A percentile compares a stretch with the other conserved stretches of the same genome.
These are phyloP conservation scores for Dittrichia graveolens DNA, from an alignment of 129 eudicot genomes.

Conservation along the genomic window DNA sequence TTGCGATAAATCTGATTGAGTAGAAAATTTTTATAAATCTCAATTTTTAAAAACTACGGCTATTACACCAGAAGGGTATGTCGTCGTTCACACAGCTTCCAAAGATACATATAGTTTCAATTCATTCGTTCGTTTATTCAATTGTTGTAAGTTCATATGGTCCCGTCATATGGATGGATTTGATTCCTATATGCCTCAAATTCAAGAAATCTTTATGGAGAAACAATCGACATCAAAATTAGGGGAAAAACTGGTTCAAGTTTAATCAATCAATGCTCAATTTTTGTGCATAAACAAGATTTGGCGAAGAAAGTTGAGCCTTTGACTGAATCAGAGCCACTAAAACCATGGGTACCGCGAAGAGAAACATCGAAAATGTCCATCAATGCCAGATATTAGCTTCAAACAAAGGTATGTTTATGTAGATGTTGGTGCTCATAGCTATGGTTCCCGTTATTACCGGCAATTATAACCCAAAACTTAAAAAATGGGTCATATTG, in stretches of 20 bases:
- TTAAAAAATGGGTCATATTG: too few species aligned
- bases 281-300: constrained; percentile 61
- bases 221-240: constrained; percentile 37
- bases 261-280: constrained; percentile 38
- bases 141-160: constrained; percentile 57
- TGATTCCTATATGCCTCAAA: constrained; percentile 32
- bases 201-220: constrained; percentile 69
- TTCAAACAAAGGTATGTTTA: constrained; percentile 73
- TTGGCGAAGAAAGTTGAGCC: constrained; percentile 67
- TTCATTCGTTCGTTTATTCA: constrained; percentile 73
- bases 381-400: constrained; percentile 76
- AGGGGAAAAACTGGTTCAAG: constrained; percentile 10
- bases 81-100: constrained; percentile 65
- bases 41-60: too few species aligned
- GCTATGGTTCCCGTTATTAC: constrained; percentile 95
- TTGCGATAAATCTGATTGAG: too few species aligned
- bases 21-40: too few species aligned
- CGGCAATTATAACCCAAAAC: too few species aligned
- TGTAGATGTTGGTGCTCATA: constrained; percentile 89
- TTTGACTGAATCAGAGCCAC: constrained; percentile 68
- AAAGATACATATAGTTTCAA: constrained; percentile 72
- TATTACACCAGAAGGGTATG: constrained; percentile 86
- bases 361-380: constrained; percentile 64
- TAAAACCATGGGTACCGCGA: constrained; percentile 87
- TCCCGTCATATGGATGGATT: constrained; percentile 56